Percentiles rank a stretch among this genome's conserved stretches.
Evolutionary conservation across 352 stramenopile genomes (phyloP).

Genomic region (Phytopythium chamaehyphon): DNA sequence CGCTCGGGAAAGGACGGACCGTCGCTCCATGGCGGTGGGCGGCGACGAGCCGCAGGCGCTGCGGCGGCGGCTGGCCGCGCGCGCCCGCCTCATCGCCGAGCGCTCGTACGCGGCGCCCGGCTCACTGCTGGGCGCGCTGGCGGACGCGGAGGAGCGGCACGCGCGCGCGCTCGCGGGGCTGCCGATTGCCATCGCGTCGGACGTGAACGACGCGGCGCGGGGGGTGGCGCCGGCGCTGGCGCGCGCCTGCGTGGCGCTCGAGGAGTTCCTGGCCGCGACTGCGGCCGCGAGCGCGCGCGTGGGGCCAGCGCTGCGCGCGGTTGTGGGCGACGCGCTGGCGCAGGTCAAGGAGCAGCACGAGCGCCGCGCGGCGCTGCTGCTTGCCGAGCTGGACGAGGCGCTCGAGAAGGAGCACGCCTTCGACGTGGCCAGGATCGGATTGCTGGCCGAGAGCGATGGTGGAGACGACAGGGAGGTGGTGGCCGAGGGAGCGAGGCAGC

Average conservation of each 20-base stretch:
- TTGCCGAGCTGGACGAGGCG: slow-evolving; percentile 37
- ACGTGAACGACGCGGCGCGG: slow-evolving; percentile 3
- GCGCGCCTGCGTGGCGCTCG: slow-evolving; percentile 18
- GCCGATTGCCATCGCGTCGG: slow-evolving; percentile 8
- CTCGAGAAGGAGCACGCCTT: slow-evolving; percentile 38
- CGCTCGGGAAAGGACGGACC: too few species aligned
- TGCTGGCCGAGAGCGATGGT: slow-evolving; percentile 4
- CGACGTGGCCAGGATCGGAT: slow-evolving; percentile 15
- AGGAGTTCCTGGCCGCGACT: slow-evolving; percentile 19
- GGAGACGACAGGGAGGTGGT: background rate
- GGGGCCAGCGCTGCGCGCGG: slow-evolving; percentile 19
- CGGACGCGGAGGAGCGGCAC: slow-evolving; percentile 29
- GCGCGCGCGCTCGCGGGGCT: slow-evolving; percentile 23
- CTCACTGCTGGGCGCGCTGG: background rate
- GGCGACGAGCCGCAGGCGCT: too few species aligned
- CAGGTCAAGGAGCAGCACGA: slow-evolving; percentile 29
- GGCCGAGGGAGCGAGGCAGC: slow-evolving; percentile 8
- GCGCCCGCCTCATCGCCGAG: too few species aligned
- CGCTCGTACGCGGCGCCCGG: background rate
- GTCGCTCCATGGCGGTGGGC: too few species aligned
- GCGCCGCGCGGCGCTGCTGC: slow-evolving; percentile 32
- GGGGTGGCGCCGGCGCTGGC: slow-evolving; percentile 15
- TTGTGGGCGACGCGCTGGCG: slow-evolving; percentile 29
- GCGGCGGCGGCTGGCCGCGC: too few species aligned
- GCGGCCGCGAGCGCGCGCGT: slow-evolving; percentile 15